Evolutionary conservation across 2,329 filamentous ascomycete genomes (phyloP), one percentile per base, ranked within the genome.

Genomic region (Ophiostoma quercus): DNA sequence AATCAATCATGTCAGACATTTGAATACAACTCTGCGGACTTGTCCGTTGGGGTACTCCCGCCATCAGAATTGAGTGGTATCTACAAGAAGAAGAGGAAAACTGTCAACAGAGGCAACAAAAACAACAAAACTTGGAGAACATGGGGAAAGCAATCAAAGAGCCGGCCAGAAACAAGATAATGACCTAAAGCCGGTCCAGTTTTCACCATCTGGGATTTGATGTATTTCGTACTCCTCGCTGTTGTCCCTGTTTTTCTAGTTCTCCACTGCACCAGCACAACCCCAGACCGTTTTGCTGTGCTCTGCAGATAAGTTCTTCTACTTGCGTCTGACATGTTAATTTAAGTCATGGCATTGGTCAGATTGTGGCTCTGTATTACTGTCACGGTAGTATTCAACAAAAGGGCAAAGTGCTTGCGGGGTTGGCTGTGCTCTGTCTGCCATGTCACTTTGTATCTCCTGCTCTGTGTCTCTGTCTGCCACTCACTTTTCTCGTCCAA

Each of bases 261-360:
- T 57, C 51, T 57, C 51, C 51, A 57, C 51, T 12, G 51, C n/a
- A 57, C n/a, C 51, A 57, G 43, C 43, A 47, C 43, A 25, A 57
- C 51, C 51, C 51, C 51, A 5, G 51, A 57, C 51, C 51, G 25
- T 57, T 57, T 25, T 11, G 22, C 51, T 47, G 19, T n/a, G 43
- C 43, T 47, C 19, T 19, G 41, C 5, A 47, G 7, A 47, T 16
- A 47, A 47, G 16, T 57, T 57, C 22, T 57, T 57, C 51, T 57
- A 57, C 51, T 57, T 57, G n/a, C 51, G n/a, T 22, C n/a, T 57
- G 51, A 29, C 51, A 57, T 57, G 51, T 25, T 54, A 22, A 25
- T 25, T 25, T 57, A 1, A 57, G 22, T 3, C 22, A 57, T 57
- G 51, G n/a, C 51, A 57, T 57, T 57, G 51, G 51, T 25, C 51